These are phyloP conservation scores for Moesziomyces antarcticus DNA, from an alignment of 1,284 basidiomycete genomes.

Conservation along the genomic window DNA sequence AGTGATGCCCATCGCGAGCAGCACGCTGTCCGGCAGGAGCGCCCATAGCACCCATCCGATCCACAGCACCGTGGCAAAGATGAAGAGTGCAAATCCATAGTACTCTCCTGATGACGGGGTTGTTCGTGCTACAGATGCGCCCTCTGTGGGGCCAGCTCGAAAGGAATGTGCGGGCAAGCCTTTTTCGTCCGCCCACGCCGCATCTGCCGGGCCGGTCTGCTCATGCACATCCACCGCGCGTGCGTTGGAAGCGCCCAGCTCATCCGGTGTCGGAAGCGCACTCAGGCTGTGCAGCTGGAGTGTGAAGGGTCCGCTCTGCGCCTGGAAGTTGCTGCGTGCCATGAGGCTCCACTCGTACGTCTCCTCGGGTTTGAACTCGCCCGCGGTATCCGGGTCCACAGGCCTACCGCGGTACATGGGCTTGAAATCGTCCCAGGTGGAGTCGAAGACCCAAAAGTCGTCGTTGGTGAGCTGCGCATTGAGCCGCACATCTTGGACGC, in stretches of 20 bases:
- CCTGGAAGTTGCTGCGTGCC: constrained; percentile 56
- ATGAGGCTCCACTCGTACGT: constrained; percentile 58
- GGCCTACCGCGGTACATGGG: constrained; percentile 70
- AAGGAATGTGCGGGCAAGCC: constrained; percentile 18
- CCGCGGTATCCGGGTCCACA: constrained; percentile 47
- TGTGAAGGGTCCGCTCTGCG: constrained; percentile 48
- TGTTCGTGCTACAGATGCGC: constrained; percentile 13
- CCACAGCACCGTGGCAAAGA: constrained; percentile 52
- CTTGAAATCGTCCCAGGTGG: constrained; percentile 69
- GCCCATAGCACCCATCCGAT: constrained; percentile 52
- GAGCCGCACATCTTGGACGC: constrained; percentile 1
- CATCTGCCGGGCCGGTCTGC: background rate
- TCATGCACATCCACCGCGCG: background rate
- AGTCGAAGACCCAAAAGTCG: constrained; percentile 51
- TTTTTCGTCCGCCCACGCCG: constrained; percentile 26
- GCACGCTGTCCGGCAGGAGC: constrained; percentile 39
- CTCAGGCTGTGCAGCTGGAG: constrained; percentile 41
- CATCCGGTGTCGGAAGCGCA: constrained; percentile 18
- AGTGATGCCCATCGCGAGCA: constrained; percentile 45
- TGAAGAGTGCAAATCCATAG: constrained; percentile 59
- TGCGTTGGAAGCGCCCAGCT: constrained; percentile 1
- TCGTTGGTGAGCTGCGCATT: constrained; percentile 21
- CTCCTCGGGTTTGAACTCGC: constrained; percentile 35
- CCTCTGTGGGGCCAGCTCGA: constrained; percentile 12
- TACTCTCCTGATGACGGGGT: constrained; percentile 35